Conservation (phyloP, 1,139 yeast species). For the Geotrichum histeridarum region DNA sequence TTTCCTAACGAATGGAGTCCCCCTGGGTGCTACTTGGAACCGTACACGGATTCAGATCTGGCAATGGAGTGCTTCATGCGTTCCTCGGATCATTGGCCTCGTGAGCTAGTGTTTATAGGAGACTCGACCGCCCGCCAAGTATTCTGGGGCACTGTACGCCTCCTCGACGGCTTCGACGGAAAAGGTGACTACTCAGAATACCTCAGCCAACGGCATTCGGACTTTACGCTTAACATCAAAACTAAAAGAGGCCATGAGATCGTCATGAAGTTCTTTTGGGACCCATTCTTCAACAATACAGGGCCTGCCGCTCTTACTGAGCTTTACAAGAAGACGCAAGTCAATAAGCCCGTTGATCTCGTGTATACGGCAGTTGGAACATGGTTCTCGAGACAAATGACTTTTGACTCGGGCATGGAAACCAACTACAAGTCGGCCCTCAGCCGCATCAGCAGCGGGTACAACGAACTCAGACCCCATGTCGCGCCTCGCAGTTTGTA, state of each 20-base stretch:
- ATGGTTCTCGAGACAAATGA: slow-evolving; percentile 16
- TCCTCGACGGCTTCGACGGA: slow-evolving; percentile 9
- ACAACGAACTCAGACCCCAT: not conserved
- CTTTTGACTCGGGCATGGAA: slow-evolving; percentile 3
- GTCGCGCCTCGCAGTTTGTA: not conserved
- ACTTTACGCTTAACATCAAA: slow-evolving; percentile 1
- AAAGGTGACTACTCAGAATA: slow-evolving; percentile 12
- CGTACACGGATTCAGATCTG: not conserved
- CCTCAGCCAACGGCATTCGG: slow-evolving; percentile 5
- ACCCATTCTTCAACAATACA: slow-evolving; percentile 19
- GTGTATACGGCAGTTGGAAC: slow-evolving; percentile 17
- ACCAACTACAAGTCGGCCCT: slow-evolving; percentile 10
- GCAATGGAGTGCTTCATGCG: not conserved
- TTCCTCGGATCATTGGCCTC: not conserved
- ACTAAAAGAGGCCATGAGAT: not conserved
- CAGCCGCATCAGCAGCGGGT: slow-evolving; percentile 1
- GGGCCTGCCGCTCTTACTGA: slow-evolving; percentile 2
- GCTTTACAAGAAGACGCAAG: not conserved
- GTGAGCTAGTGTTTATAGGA: slow-evolving; percentile 12
- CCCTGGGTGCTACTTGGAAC: slow-evolving; percentile 3
- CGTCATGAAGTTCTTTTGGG: slow-evolving; percentile 15
- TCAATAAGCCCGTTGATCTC: slow-evolving; percentile 2
- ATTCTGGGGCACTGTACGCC: slow-evolving; percentile 16
- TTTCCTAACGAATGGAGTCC: slow-evolving; percentile 7
- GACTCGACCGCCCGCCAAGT: slow-evolving; percentile 22